Conservation (phyloP, 2,329 filamentous ascomycete genomes). For the Rutstroemia sp. region DNA sequence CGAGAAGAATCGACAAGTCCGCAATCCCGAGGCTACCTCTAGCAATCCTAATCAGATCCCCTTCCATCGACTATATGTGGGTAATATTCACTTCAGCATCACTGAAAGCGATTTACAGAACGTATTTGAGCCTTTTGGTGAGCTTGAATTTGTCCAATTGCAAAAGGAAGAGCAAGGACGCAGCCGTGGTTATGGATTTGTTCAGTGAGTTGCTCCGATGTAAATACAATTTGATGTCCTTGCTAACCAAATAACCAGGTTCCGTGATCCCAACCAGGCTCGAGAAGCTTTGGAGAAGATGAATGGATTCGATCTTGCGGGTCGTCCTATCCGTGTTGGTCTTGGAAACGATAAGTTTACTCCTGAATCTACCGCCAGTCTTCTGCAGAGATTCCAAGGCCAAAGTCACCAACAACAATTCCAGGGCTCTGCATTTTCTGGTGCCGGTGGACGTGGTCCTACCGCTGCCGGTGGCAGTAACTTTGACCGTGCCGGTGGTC, state of each 20-base stretch:
- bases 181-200: slow-evolving; percentile 94
- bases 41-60: slow-evolving; percentile 76
- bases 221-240: not conserved
- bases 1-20: slow-evolving; percentile 97
- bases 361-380: slow-evolving; percentile 87
- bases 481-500: slow-evolving; percentile 84
- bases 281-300: slow-evolving; percentile 96
- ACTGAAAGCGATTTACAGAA: slow-evolving; percentile 92
- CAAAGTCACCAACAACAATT: slow-evolving; percentile 63
- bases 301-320: slow-evolving; percentile 98
- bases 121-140: slow-evolving; percentile 95
- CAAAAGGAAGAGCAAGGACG: slow-evolving; percentile 91
- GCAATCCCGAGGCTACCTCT: slow-evolving; percentile 62
- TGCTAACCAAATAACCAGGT: slow-evolving; percentile 50
- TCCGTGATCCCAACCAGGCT: slow-evolving; percentile 82
- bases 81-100: slow-evolving; percentile 99
- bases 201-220: slow-evolving; percentile 64
- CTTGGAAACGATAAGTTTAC: slow-evolving; percentile 99
- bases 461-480: slow-evolving; percentile 67
- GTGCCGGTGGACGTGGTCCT: slow-evolving; percentile 77
- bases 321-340: slow-evolving; percentile 94
- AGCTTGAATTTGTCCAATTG: slow-evolving; percentile 93
- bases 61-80: slow-evolving; percentile 96
- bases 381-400: slow-evolving; percentile 85
- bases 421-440: slow-evolving; percentile 88